Conservation (phyloP, 805 yeast species). For the Millerago galiae region DNA sequence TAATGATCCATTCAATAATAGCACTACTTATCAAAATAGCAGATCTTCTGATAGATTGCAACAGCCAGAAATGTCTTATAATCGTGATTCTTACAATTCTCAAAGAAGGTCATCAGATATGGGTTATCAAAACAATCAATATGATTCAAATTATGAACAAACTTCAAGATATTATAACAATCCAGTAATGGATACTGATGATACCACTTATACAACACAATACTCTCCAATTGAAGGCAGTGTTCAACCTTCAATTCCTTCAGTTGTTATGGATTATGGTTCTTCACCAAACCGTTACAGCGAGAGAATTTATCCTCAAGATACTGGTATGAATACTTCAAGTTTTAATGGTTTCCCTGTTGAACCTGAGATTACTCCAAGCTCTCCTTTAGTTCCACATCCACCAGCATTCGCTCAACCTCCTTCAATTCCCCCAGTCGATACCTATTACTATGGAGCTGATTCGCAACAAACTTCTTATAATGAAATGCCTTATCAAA, state of each 20-base stretch:
- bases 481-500: slow-evolving; percentile 1
- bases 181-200: slow-evolving; percentile 3
- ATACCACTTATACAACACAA: slow-evolving; percentile 12
- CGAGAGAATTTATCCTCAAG: slow-evolving; percentile 4
- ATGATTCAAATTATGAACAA: neutral
- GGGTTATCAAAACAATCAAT: neutral
- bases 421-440: slow-evolving; percentile 4
- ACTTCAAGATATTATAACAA: slow-evolving; percentile 5
- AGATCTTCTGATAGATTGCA: slow-evolving; percentile 18
- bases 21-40: slow-evolving; percentile 1
- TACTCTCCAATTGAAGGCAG: slow-evolving; percentile 21
- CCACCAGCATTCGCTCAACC: neutral
- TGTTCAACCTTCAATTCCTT: slow-evolving; percentile 11
- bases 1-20: slow-evolving; percentile 9
- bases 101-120: slow-evolving; percentile 13
- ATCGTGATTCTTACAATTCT: slow-evolving; percentile 10
- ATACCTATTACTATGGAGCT: slow-evolving; percentile 9
- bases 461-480: slow-evolving; percentile 1
- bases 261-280: slow-evolving; percentile 6
- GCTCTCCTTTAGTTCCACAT: neutral
- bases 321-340: slow-evolving; percentile 3
- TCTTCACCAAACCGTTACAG: slow-evolving; percentile 1
- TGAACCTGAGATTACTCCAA: neutral
- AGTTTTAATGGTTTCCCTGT: slow-evolving; percentile 14
- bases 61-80: slow-evolving; percentile 11